Evolutionary conservation across 2,329 filamentous ascomycete genomes (phyloP).

Genomic region (Aspergillus pseudonomiae): DNA sequence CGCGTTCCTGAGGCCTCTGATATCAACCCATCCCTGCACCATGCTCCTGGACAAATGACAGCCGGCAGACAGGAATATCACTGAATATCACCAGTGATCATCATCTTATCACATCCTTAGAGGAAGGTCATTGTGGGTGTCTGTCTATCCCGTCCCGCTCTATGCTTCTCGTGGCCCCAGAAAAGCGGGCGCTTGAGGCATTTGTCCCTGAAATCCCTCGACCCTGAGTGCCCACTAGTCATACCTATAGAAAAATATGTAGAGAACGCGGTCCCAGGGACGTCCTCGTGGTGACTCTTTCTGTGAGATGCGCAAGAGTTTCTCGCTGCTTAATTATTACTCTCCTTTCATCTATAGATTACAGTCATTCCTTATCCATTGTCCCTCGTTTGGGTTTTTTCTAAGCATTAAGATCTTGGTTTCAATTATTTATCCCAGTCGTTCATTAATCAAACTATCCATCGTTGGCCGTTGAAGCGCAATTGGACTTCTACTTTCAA

Average conservation of each 20-base stretch:
- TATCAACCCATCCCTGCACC: slow-evolving; percentile 17
- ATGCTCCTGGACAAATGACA: slow-evolving; percentile 18
- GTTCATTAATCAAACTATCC: not conserved
- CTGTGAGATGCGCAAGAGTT: not conserved
- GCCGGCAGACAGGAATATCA: slow-evolving; percentile 13
- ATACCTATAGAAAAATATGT: slow-evolving; percentile 14
- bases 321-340: not conserved
- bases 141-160: slow-evolving; percentile 8
- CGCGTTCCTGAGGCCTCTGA: slow-evolving; percentile 22
- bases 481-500: not conserved
- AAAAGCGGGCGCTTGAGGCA: slow-evolving; percentile 9
- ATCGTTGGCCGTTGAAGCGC: not conserved
- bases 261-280: not conserved
- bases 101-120: slow-evolving; percentile 9
- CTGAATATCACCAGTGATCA: slow-evolving; percentile 21
- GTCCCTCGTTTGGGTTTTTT: not conserved
- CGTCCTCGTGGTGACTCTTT: slow-evolving; percentile 7
- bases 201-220: slow-evolving; percentile 11
- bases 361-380: slow-evolving; percentile 1
- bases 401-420: not conserved
- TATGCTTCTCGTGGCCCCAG: slow-evolving; percentile 6
- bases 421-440: not conserved
- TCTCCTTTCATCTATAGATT: not conserved
- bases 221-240: slow-evolving; percentile 7
- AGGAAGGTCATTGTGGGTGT: slow-evolving; percentile 16